phyloP scores from a whole-genome alignment of 2,329 filamentous ascomycete species.

The Apiospora arundinis region DNA sequence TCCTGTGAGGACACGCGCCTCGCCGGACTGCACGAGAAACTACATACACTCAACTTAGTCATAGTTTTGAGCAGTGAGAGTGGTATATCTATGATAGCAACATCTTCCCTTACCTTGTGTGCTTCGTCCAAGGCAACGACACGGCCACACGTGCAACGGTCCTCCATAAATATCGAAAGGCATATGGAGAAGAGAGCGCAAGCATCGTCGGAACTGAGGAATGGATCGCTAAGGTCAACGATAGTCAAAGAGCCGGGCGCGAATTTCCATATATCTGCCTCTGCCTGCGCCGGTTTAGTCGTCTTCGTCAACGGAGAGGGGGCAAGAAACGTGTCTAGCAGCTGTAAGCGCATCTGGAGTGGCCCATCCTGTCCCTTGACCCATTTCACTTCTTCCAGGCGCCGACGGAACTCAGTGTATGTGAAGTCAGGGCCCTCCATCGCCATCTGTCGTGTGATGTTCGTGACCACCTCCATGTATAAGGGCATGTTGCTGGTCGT shows the following conservation, averaged over 20 bases:
- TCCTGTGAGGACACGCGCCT: slow-evolving; percentile 28
- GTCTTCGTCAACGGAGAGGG: slow-evolving; percentile 25
- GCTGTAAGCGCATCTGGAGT: slow-evolving; percentile 52
- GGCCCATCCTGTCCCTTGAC: slow-evolving; percentile 45
- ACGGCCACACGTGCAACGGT: slow-evolving; percentile 46
- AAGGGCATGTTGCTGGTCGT: slow-evolving; percentile 46
- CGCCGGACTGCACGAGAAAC: slow-evolving; percentile 29
- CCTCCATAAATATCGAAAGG: slow-evolving; percentile 55
- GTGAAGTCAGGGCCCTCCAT: slow-evolving; percentile 44
- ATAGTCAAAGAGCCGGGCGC: slow-evolving; percentile 58
- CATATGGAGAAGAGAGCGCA: slow-evolving; percentile 63
- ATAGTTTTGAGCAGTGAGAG: background rate
- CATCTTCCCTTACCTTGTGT: slow-evolving; percentile 53
- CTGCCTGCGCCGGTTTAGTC: slow-evolving; percentile 24
- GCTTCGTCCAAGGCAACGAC: slow-evolving; percentile 64
- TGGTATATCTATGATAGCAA: background rate
- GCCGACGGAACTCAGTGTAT: slow-evolving; percentile 48
- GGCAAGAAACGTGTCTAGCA: slow-evolving; percentile 59
- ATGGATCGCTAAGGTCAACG: slow-evolving; percentile 62
- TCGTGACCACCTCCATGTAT: slow-evolving; percentile 49
- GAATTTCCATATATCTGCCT: slow-evolving; percentile 34
- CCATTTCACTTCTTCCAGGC: slow-evolving; percentile 41
- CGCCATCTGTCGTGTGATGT: slow-evolving; percentile 57
- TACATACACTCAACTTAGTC: slow-evolving; percentile 22
- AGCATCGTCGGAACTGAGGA: slow-evolving; percentile 57